Conservation (phyloP, 805 yeast genomes). For the Ogataea paraovalis region DNA sequence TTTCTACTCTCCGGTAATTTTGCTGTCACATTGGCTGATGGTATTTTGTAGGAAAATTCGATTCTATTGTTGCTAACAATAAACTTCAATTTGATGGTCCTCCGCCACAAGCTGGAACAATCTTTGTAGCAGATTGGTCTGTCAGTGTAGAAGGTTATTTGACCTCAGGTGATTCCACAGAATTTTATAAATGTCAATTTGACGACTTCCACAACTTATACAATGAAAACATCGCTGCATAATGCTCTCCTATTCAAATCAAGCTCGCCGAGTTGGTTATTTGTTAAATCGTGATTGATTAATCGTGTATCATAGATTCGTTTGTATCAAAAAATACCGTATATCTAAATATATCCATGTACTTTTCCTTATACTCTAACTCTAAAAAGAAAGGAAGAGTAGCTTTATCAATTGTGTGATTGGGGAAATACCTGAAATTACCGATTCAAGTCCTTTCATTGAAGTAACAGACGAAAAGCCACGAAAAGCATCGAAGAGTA, state of each 20-base stretch:
- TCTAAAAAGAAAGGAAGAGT: too few relatives aligned
- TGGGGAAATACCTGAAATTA: too few relatives aligned
- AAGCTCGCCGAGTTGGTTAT: conserved; percentile 50
- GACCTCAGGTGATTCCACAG: conserved; percentile 53
- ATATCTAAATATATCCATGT: too few relatives aligned
- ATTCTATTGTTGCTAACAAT: conserved; percentile 71
- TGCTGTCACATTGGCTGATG: conserved; percentile 44
- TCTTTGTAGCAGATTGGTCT: conserved; percentile 56
- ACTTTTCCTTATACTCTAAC: too few relatives aligned
- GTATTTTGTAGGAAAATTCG: conserved; percentile 60
- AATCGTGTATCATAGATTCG: too few relatives aligned
- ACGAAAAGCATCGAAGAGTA: too few relatives aligned
- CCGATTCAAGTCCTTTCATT: too few relatives aligned
- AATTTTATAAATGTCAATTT: conserved; percentile 65
- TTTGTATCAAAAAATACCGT: too few relatives aligned
- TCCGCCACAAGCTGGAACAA: conserved; percentile 24
- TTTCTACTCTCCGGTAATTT: conserved; percentile 22
- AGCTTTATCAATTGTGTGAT: too few relatives aligned
- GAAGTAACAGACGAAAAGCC: too few relatives aligned
- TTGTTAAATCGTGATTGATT: conserved; percentile 32
- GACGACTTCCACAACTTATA: conserved; percentile 74
- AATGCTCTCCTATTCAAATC: conserved; percentile 57
- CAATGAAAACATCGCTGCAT: conserved; percentile 53
- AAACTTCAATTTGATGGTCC: conserved; percentile 58
- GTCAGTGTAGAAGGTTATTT: conserved; percentile 47